Percentiles rank a stretch among this genome's conserved stretches.
Conservation (phyloP, 2,329 filamentous ascomycete species). For the Aspergillus sp. region DNA sequence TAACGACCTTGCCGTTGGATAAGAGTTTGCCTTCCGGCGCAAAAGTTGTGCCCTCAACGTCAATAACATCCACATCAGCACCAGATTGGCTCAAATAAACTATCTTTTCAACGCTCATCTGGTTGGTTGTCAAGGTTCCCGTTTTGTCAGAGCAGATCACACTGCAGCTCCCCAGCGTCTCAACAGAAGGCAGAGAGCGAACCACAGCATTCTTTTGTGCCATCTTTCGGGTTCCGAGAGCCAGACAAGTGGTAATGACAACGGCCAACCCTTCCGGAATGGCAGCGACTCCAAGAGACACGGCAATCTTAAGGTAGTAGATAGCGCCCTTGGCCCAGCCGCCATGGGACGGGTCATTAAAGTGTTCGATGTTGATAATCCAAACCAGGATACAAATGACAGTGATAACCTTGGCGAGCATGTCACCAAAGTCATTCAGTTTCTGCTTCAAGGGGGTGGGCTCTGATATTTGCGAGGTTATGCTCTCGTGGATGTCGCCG, state of each 20-base stretch:
- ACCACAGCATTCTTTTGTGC: constrained; percentile 98
- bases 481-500: constrained; percentile 98
- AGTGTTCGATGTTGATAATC: constrained; percentile 98
- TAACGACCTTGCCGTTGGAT: constrained; percentile 68
- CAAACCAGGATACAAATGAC: constrained; percentile 95
- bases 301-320: constrained; percentile 99
- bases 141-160: constrained; percentile 99
- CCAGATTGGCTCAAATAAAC: constrained; percentile 79
- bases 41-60: constrained; percentile 92
- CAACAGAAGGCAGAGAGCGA: constrained; percentile 91
- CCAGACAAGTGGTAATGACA: constrained; percentile 97
- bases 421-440: constrained; percentile 96
- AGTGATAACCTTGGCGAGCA: constrained; percentile 95
- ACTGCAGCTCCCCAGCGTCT: constrained; percentile 97
- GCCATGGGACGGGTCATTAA: constrained; percentile 91
- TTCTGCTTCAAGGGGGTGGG: constrained; percentile 98
- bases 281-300: constrained; percentile 95
- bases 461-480: constrained; percentile 95
- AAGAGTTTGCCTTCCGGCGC: constrained; percentile 77
- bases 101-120: constrained; percentile 97
- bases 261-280: constrained; percentile 97
- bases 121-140: constrained; percentile 95
- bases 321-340: constrained; percentile 96
- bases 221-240: constrained; percentile 97
- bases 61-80: constrained; percentile 77